phyloP scores from a whole-genome alignment of 306 rosid species.

The Mucuna pruriens region DNA sequence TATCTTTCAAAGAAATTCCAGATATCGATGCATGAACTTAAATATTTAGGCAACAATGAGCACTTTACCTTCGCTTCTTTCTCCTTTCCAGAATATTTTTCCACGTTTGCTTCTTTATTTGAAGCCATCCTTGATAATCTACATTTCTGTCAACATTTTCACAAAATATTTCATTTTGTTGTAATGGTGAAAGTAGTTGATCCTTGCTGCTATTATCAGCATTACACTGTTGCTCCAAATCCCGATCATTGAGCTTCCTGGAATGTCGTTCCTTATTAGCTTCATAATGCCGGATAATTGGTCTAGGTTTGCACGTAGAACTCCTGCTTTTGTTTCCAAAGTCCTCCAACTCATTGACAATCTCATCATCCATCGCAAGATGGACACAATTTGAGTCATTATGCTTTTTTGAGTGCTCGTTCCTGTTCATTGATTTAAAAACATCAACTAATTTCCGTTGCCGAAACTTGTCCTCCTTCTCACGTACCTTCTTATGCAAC shows the following conservation, averaged over 20 bases:
- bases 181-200: constrained; percentile 42
- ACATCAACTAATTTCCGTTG: constrained; percentile 82
- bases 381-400: constrained; percentile 43
- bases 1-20: constrained; percentile 18
- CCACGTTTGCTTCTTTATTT: constrained; percentile 87
- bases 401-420: constrained; percentile 47
- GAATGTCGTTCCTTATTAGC: constrained; percentile 49
- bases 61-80: constrained; percentile 84
- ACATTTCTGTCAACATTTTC: constrained; percentile 68
- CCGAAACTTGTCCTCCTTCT: constrained; percentile 94
- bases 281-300: constrained; percentile 75
- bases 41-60: constrained; percentile 28
- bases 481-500: constrained; percentile 96
- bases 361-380: constrained; percentile 49
- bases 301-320: constrained; percentile 69
- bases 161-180: constrained; percentile 28
- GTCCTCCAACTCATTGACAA: constrained; percentile 81
- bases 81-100: constrained; percentile 70
- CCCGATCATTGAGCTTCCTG: constrained; percentile 38
- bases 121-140: constrained; percentile 97
- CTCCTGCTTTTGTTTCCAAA: constrained; percentile 57
- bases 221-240: constrained; percentile 41
- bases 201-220: constrained; percentile 42
- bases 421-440: constrained; percentile 56
- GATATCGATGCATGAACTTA: constrained; percentile 25